Conservation (phyloP, 139 green algal species). For the Chlorella sp. region DNA sequence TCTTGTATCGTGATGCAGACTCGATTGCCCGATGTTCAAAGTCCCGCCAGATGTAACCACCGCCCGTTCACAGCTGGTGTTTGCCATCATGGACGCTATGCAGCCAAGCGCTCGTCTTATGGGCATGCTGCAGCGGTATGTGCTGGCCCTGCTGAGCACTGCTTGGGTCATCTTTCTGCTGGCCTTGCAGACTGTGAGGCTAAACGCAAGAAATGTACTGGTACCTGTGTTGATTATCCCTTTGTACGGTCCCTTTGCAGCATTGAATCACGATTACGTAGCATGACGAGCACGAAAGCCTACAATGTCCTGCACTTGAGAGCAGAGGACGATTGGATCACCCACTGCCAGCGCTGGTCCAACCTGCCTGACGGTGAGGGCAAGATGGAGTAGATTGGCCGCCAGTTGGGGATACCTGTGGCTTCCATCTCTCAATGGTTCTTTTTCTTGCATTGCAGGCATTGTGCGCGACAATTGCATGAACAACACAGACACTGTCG, state of each 20-base stretch:
- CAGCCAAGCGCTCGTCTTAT: background rate
- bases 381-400: background rate
- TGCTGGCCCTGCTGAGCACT: background rate
- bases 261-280: background rate
- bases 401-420: background rate
- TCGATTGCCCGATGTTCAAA: slow-evolving; percentile 14
- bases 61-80: background rate
- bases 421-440: background rate
- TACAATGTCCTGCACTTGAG: slow-evolving; percentile 6
- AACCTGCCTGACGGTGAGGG: background rate
- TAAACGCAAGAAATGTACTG: background rate
- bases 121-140: background rate
- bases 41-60: background rate
- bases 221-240: too few species aligned
- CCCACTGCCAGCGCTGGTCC: background rate
- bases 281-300: background rate
- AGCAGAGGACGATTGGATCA: background rate
- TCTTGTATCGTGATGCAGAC: background rate
- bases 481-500: slow-evolving; percentile 20
- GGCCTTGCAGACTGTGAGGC: background rate
- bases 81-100: slow-evolving; percentile 8
- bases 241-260: background rate
- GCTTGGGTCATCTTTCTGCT: background rate
- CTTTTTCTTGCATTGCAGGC: background rate
- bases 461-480: slow-evolving; percentile 23